phyloP scores from a whole-genome alignment of 2,329 filamentous ascomycete species.

The Gremmenia infestans region DNA sequence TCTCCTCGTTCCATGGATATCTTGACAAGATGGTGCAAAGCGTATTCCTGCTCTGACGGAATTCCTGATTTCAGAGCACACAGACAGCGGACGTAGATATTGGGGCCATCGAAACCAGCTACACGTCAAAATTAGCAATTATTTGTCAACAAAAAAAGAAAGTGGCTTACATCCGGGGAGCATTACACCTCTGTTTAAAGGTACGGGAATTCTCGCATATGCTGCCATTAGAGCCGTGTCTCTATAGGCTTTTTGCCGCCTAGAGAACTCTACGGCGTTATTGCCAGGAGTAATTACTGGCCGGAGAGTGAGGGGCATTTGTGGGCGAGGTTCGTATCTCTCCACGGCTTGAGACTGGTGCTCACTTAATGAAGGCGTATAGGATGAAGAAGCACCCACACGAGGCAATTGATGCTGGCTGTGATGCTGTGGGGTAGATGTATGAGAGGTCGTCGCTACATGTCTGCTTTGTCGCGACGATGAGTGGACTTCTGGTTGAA shows the following conservation, averaged over 20 bases:
- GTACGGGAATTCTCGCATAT: conserved; percentile 38
- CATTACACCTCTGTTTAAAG: conserved; percentile 47
- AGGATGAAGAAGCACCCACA: conserved; percentile 36
- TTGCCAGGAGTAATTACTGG: conserved; percentile 72
- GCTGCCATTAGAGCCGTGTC: conserved; percentile 32
- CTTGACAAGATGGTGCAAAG: conserved; percentile 87
- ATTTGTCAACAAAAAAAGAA: conserved; percentile 5
- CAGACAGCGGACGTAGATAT: conserved; percentile 86
- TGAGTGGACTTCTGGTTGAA: conserved; percentile 72
- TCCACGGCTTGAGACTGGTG: conserved; percentile 59
- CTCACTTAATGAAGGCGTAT: conserved; percentile 48
- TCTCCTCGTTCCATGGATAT: conserved; percentile 93
- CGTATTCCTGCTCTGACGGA: conserved; percentile 82
- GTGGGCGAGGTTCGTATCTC: conserved; percentile 63
- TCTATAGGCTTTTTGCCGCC: conserved; percentile 45
- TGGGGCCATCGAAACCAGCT: conserved; percentile 66
- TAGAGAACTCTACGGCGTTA: conserved; percentile 63
- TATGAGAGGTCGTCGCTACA: conserved; percentile 38
- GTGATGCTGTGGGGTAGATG: conserved; percentile 27
- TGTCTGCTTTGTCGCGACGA: conserved; percentile 59
- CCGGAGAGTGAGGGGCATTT: conserved; percentile 61
- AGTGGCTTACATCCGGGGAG: conserved; percentile 56
- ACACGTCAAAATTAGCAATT: conserved; percentile 14
- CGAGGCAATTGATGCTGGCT: conserved; percentile 27
- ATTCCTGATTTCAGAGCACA: conserved; percentile 78